Base-by-base conservation (phyloP, 2,329 filamentous ascomycete species). In the Curvularia eragrostidis region DNA sequence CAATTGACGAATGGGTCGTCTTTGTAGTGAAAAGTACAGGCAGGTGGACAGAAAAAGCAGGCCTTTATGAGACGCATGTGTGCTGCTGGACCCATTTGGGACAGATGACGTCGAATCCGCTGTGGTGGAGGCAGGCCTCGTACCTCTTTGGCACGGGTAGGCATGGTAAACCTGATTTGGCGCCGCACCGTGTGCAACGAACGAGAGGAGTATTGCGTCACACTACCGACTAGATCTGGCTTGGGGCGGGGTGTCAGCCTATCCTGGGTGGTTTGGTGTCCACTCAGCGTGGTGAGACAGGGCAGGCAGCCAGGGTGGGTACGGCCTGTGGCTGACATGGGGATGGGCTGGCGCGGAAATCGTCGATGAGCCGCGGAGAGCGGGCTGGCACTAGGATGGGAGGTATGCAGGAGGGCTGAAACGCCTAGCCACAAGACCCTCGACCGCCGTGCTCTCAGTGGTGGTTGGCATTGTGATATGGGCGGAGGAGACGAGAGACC, bases 151-250 rank as follows among this genome's bases (percentile, higher is more conserved):
- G 47, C 58, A 59, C 54, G 58, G 46, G 44, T 41, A 62, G 58
- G 60, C 48, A 54, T 55, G 65, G 66, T 66, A 77, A 74, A 77
- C 75, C 73, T 76, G 75, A 72, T 77, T 77, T 77, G 59, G 59
- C 30, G 56, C 62, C 62, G 57, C 48, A 58, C 54, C 61, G 61
- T 71, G 70, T 71, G 67, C 66, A 59, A 67, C 63, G 63, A 65
- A 67, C 60, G 55, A 58, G 56, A 64, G 58, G 52, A 64, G 58
- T 56, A 73, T 76, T 77, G 72, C 73, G 73, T 76, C 74, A 76
- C 72, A 65, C 55, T 50, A 47, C 46, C 48, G 38, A 36, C 46
- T 54, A 44, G 60, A 59, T 64, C 61, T 62, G 69, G 65, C 58
- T 58, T 67, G 50, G 66, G 61, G 73, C 70, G 72, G 73, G 73